A percentile compares a stretch with the other conserved stretches of the same genome.
phyloP scores from a whole-genome alignment of 805 yeast species.

The Metschnikowia gelsemii region DNA sequence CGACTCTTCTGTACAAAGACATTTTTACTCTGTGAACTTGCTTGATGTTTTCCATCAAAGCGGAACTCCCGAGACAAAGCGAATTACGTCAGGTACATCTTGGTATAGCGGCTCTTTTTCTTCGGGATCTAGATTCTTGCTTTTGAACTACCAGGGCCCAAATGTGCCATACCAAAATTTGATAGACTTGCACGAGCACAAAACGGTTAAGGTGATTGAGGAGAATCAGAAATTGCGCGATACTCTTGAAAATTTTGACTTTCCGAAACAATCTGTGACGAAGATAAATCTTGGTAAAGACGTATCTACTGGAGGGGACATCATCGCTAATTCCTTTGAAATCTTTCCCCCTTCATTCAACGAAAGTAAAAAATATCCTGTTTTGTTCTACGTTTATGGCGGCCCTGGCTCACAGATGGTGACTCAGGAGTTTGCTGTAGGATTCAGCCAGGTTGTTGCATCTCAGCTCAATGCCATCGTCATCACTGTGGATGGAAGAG shows the following conservation, averaged over 20 bases:
- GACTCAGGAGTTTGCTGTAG: constrained; percentile 53
- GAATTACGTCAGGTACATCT: constrained; percentile 45
- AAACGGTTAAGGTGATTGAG: constrained; percentile 44
- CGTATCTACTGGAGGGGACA: constrained; percentile 44
- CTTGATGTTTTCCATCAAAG: constrained; percentile 42
- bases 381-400: constrained; percentile 87
- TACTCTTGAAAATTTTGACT: constrained; percentile 42
- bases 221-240: constrained; percentile 45
- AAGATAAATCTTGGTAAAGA: constrained; percentile 53
- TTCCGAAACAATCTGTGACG: constrained; percentile 59
- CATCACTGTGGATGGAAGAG: constrained; percentile 95
- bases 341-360: constrained; percentile 76
- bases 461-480: constrained; percentile 79
- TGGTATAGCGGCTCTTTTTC: constrained; percentile 76
- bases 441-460: constrained; percentile 74
- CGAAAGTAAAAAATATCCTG: constrained; percentile 65
- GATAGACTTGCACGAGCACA: constrained; percentile 38
- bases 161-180: constrained; percentile 75
- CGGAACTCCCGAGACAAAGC: constrained; percentile 19
- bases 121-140: constrained; percentile 68
- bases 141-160: constrained; percentile 78
- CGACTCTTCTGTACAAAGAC: constrained; percentile 80
- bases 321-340: constrained; percentile 66
- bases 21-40: constrained; percentile 68
- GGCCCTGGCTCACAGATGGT: constrained; percentile 95